Conservation (phyloP, 1,139 yeast species). For the Debaryomycetaceae sp. region DNA sequence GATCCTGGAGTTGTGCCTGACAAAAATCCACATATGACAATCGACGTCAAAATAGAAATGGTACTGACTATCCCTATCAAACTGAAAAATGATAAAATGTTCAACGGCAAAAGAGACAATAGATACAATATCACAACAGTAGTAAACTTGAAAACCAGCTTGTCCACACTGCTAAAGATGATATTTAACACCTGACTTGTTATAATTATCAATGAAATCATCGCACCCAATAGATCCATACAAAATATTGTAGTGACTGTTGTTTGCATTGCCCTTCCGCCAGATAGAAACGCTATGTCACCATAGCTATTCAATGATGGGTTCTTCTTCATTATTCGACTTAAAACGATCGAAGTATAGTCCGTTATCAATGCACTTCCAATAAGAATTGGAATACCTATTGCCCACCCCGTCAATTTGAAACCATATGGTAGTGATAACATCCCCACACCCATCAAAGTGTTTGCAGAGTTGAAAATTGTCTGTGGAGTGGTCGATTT, state of each 20-base stretch:
- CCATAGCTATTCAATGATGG: slow-evolving; percentile 37
- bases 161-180: slow-evolving; percentile 52
- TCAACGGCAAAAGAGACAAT: slow-evolving; percentile 71
- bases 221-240: slow-evolving; percentile 74
- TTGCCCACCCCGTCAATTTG: slow-evolving; percentile 74
- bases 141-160: slow-evolving; percentile 46
- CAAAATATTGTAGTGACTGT: slow-evolving; percentile 71
- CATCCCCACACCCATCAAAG: slow-evolving; percentile 82
- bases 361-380: slow-evolving; percentile 62
- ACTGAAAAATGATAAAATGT: slow-evolving; percentile 67
- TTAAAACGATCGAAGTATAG: slow-evolving; percentile 60
- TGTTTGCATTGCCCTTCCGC: slow-evolving; percentile 47
- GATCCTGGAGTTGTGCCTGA: slow-evolving; percentile 64
- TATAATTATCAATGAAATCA: slow-evolving; percentile 69
- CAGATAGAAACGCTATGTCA: slow-evolving; percentile 44
- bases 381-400: slow-evolving; percentile 55
- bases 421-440: slow-evolving; percentile 81
- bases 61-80: slow-evolving; percentile 75
- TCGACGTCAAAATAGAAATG: slow-evolving; percentile 54
- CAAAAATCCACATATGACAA: slow-evolving; percentile 61
- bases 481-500: slow-evolving; percentile 77
- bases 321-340: slow-evolving; percentile 26
- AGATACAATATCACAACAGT: slow-evolving; percentile 50
- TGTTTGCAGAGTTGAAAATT: slow-evolving; percentile 80
- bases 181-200: slow-evolving; percentile 83